phyloP scores from a whole-genome alignment of 1,284 basidiomycete species.

The Heterobasidion parviporum region DNA sequence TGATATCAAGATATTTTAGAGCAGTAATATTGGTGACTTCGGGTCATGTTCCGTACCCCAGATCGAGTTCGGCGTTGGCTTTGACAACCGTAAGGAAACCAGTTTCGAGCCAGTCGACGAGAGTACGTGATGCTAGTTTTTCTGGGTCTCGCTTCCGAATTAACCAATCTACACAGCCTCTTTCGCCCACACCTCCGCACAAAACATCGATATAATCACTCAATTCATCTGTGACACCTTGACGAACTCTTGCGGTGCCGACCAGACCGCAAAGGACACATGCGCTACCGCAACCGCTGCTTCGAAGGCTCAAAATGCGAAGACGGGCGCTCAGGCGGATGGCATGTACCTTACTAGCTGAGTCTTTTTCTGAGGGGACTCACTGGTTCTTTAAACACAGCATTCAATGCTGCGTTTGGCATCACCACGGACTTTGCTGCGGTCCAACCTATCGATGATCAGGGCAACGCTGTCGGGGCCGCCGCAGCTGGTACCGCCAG shows the following conservation, averaged over 20 bases:
- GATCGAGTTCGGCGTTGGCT: conserved; percentile 52
- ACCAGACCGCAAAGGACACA: conserved; percentile 35
- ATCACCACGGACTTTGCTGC: conserved; percentile 21
- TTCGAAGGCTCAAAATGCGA: conserved; percentile 29
- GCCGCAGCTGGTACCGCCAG: not conserved
- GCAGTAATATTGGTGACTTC: not conserved
- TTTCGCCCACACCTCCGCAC: conserved; percentile 43
- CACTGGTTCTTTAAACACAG: not conserved
- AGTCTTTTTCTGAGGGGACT: not conserved
- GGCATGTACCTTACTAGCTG: not conserved
- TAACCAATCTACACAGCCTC: conserved; percentile 22
- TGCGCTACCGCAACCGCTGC: conserved; percentile 37
- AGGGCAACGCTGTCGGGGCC: conserved; percentile 10
- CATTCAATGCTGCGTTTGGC: conserved; percentile 27
- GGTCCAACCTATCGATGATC: conserved; percentile 16
- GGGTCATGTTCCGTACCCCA: conserved; percentile 41
- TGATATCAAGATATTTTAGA: no score
- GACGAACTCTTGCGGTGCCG: conserved; percentile 35
- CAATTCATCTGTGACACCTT: conserved; percentile 48
- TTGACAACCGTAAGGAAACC: conserved; percentile 51
- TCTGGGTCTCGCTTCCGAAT: conserved; percentile 3
- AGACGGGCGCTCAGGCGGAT: conserved; percentile 48
- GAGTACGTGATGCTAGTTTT: conserved; percentile 18
- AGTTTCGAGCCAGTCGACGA: conserved; percentile 40
- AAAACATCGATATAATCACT: conserved; percentile 46